Evolutionary conservation across 2,329 filamentous ascomycete species (phyloP).

Genomic region (Geoglossum cookeanum): DNA sequence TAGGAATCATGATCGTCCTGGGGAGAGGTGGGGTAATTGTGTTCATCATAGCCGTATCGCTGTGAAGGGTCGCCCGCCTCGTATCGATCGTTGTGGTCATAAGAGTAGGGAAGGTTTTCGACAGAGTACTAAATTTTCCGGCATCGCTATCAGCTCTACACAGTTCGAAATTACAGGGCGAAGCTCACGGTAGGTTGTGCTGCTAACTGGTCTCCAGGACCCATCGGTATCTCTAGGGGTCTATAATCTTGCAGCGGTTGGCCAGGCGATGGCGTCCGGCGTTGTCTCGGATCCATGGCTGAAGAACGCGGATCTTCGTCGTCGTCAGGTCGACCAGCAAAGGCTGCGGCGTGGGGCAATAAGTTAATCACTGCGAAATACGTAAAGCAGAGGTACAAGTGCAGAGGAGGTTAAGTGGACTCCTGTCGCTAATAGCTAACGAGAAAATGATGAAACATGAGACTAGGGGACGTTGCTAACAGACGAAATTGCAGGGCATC

Average conservation of each 20-base stretch:
- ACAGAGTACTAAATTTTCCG: conserved; percentile 42
- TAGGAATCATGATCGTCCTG: conserved; percentile 78
- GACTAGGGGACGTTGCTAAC: not conserved
- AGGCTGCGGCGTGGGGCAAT: conserved; percentile 4
- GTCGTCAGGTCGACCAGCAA: conserved; percentile 23
- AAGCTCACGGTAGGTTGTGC: conserved; percentile 68
- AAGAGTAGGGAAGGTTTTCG: conserved; percentile 44
- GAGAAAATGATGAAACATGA: not conserved
- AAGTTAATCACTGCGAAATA: not conserved
- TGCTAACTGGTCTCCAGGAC: conserved; percentile 52
- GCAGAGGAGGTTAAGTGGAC: not conserved
- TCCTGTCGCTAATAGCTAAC: not conserved
- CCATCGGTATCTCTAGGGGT: conserved; percentile 56
- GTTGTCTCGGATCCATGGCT: conserved; percentile 28
- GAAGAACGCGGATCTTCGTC: conserved; percentile 22
- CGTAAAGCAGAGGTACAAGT: not conserved
- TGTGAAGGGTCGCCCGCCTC: conserved; percentile 31
- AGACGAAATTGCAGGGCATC: conserved; percentile 8
- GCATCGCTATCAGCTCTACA: not conserved
- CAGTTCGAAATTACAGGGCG: not conserved
- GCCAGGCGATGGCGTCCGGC: conserved; percentile 55
- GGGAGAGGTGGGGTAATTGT: conserved; percentile 60
- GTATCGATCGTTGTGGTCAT: conserved; percentile 42
- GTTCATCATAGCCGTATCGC: conserved; percentile 31
- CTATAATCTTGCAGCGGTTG: conserved; percentile 62